Evolutionary conservation across 1,139 yeast genomes (phyloP), one percentile per base, ranked within the genome.

Genomic region (Lodderomyces jiufengensis): DNA sequence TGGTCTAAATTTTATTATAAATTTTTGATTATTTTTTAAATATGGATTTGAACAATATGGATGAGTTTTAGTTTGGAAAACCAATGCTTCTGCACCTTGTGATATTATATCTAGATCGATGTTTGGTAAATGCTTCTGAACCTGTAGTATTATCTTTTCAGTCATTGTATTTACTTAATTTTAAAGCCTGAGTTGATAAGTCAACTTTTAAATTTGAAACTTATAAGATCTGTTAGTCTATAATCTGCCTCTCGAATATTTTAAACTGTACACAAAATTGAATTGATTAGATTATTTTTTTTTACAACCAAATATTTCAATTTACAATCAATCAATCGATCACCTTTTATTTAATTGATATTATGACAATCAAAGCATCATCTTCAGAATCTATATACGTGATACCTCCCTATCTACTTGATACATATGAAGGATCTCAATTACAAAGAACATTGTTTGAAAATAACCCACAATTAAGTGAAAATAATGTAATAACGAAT

Each of bases 81-180:
- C 92, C 15, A 86, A 69, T 0, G 97, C 96, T 54, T 90, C 97
- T 1, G 97, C 97, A n/a, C 97, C 97, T 54, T 90, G 97, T 0
- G 95, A 84, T 2, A 86, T 65, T 29, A 80, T 67, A 2, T 58
- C 51, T 9, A 81, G 49, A 3, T 78, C 75, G 24, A 80, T 61
- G 35, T 71, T 62, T 2, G 73, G 67, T 34, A 81, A 49, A 38
- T 68, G 59, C 5, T 47, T 37, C 41, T 69, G 57, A 2, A 79
- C 80, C 34, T 59, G 55, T 8, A 54, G 57, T 18, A 74, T 46
- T 9, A 71, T 56, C 27, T 50, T 56, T 24, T 63, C 66, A 10
- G 78, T 72, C 80, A 73, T 75, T 18, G n/a, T n/a, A n/a, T n/a
- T n/a, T n/a, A n/a, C n/a, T n/a, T n/a, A n/a, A n/a, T n/a, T n/a